These are phyloP conservation scores for Gentiana dahurica DNA, from an alignment of 257 asterid genomes.

Conservation along the genomic window DNA sequence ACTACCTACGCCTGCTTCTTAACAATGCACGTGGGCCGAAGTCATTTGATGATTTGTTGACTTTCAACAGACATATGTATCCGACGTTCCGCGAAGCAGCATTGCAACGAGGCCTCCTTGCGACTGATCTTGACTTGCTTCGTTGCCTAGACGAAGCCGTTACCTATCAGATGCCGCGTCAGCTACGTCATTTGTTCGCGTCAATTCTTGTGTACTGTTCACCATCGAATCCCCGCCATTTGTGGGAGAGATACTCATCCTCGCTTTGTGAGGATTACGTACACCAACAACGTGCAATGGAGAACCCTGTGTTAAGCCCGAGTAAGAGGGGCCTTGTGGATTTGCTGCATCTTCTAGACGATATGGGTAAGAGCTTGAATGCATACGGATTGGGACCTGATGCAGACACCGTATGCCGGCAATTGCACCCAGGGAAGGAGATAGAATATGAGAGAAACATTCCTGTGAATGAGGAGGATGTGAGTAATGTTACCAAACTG, in stretches of 20 bases:
- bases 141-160: background rate
- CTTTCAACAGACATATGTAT: background rate
- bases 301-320: too few relatives aligned
- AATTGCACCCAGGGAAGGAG: background rate
- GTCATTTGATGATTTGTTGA: background rate
- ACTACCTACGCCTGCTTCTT: background rate
- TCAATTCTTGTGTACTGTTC: background rate
- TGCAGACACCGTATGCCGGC: accelerated
- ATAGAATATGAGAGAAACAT: background rate
- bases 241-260: background rate
- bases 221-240: background rate
- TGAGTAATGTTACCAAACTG: background rate
- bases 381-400: background rate
- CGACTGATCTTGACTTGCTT: background rate
- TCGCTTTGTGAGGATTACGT: background rate
- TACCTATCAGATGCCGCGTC: background rate
- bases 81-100: background rate
- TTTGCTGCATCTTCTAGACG: background rate
- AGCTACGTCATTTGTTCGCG: background rate
- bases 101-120: background rate
- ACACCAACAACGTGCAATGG: background rate
- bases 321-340: too few relatives aligned
- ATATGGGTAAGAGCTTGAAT: background rate
- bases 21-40: background rate
- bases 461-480: background rate